Base-by-base conservation (phyloP, 2,329 filamentous ascomycete species). In the Ceratocystis eucalypticola region DNA sequence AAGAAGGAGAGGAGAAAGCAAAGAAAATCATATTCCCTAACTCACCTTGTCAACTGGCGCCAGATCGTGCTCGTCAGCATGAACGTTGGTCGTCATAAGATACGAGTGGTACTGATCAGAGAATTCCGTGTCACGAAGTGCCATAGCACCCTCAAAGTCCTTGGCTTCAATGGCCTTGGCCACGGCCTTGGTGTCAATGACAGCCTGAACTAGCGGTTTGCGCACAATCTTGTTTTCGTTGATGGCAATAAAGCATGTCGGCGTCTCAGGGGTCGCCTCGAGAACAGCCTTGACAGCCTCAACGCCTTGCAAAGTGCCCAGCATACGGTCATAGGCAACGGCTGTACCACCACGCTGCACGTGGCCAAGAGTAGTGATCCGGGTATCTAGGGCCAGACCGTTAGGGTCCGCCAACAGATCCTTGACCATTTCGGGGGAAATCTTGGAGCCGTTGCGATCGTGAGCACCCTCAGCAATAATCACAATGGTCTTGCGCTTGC, bases 201-300 rank as follows among this genome's bases (percentile, higher is more conserved):
- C 94, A 1, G 94, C 92, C 73, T 96, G 84, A 79, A 97, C 88
- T 30, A 99, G 80, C 22, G 91, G 88, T 71, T 92, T 91, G 66
- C 92, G 85, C 70, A 91, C 86, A 74, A 99, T 97, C 79, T 99
- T 96, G 82, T 97, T 97, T 80, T 99, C 94, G 70, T 88, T 92
- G 71, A 99, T 92, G 71, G 91, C 92, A 74, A 99, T 97, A 73
- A 99, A 92, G 67, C 91, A 93, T 62, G 91, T 96, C 66, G 91
- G 89, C 0, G 89, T 93, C 55, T 94, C 88, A 8, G 94, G 91
- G 0, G 86, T 95, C 62, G 91, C 89, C 70, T 96, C 90, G 33
- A 96, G 81, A 20, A 96, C 90, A 25, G 93, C 92, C 72, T 89
- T 91, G 72, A 97, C 92, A 28, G 92, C 93, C 76, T 96, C 92